phyloP scores from a whole-genome alignment of 73 alveolate species.

The Paramecium biaurelia region DNA sequence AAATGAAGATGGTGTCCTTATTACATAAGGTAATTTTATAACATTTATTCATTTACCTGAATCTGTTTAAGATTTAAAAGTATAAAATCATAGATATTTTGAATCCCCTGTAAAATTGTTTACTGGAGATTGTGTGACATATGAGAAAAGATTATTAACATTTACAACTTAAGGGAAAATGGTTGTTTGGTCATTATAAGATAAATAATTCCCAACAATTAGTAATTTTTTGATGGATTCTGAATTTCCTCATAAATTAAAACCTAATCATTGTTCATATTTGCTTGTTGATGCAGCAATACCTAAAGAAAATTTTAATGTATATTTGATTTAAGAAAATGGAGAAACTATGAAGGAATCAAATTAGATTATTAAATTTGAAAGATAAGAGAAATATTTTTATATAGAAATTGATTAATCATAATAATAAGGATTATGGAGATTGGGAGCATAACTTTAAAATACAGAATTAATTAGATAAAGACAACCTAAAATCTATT shows the following conservation, averaged over 20 bases:
- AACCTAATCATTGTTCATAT: neutral
- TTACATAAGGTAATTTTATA: neutral
- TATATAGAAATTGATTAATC: neutral
- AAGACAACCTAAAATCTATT: neutral
- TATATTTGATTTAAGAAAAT: neutral
- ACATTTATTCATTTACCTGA: neutral
- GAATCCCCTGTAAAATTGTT: neutral
- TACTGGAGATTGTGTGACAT: neutral
- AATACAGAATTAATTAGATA: constrained; percentile 12
- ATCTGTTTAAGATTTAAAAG: neutral
- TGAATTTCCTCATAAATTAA: neutral
- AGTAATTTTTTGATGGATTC: neutral
- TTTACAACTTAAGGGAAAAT: neutral
- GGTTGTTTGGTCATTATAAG: neutral
- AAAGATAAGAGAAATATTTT: neutral
- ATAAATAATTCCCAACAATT: neutral
- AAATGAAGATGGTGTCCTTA: neutral
- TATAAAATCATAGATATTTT: neutral
- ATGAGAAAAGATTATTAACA: neutral
- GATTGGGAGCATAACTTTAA: constrained; percentile 17
- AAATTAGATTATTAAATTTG: neutral
- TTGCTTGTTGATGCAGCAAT: neutral
- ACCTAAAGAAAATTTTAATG: neutral
- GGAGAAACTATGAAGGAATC: neutral
- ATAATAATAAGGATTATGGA: constrained; percentile 19